Base-by-base conservation (phyloP, 306 rosid species). In the Begonia loranthoides region DNA sequence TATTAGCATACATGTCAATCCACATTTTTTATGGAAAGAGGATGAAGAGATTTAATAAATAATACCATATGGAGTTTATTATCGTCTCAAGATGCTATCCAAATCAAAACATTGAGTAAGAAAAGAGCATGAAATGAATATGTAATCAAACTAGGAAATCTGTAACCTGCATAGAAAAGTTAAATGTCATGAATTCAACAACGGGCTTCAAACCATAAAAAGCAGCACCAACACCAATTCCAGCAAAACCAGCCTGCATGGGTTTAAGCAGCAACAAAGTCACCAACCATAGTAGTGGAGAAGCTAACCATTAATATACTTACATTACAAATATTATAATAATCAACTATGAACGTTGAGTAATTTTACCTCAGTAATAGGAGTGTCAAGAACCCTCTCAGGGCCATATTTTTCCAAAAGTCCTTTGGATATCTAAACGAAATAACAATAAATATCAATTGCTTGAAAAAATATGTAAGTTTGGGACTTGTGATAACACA, bases 191-290 rank as follows among this genome's bases (percentile, higher is more conserved):
- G 59, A 86, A 92, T 80, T 92, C 99, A 16, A 92, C 62, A 9
- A 86, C 82, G 52, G 99, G 99, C 67, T 52, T 81, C 57, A 86
- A 83, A 63, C 99, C 99, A 69, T 86, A 67, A 79, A 76, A 92
- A 48, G 99, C 99, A 61, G 99, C 99, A 2, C 99, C 99, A 64
- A 92, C 99, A 74, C 96, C 99, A 48, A 92, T 86, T 54, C 99
- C 99, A 47, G 99, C 12, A 80, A 92, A 92, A 47, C 99, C 99
- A 70, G 99, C 99, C 97, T 90, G 86, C 73, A 76, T 22, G 24
- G 15, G 41, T 41, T 41, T 50, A 19, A 36, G 21, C 1, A 15
- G 33, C 63, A 59, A 36, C n/a, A 15, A 17, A 17, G 49, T 49
- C 45, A 58, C 34, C 45, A 9, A 41, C 45, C 36, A 48, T 51